Base-by-base conservation (phyloP, 2,329 filamentous ascomycete genomes). In the Lachnellula hyalina region DNA sequence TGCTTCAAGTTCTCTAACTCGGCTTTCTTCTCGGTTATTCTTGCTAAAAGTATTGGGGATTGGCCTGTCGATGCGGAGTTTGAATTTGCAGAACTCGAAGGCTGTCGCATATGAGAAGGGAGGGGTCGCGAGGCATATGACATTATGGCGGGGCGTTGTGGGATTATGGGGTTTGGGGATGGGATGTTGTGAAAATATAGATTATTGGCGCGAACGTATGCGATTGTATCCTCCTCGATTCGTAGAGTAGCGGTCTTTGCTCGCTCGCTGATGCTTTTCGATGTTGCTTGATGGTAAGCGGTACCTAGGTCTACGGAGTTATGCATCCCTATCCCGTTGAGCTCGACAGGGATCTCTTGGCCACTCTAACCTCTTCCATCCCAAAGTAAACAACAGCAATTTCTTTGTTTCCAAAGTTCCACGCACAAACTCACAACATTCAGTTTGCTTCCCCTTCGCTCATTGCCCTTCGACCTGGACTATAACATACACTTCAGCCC, bases 1-100 rank as follows among this genome's bases (percentile, higher is more conserved):
- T 94, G 85, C 67, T 83, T 87, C 55, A 94, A 76, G 65, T 85
- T 89, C 63, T 91, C 87, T 5, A 95, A 79, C 71, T 95, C 90
- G 52, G 85, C 83, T 71, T 88, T 90, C 77, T 95, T 95, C 74
- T 94, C 89, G 60, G 88, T 84, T 68, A 95, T 90, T 60, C 89
- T 86, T 45, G 87, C 83, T 51, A 88, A 74, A 15, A 94, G 76
- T 25, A 83, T 81, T 1, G 87, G 82, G 1, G 88, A 88, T 70
- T 89, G 86, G 47, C 83, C 80, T 4, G 72, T 69, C 50, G 77
- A 74, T 28, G 73, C 71, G 4, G 75, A 72, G 54, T 65, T 67
- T 9, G 67, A 57, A 58, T 70, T 74, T 23, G 75, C 72, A 2
- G 76, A 81, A 34, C 81, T 76, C 60, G 77, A 83, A 36, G 81